Evolutionary conservation across 1,139 yeast genomes (phyloP), one percentile per base, ranked within the genome.

Genomic region (Debaryomyces fabryi): DNA sequence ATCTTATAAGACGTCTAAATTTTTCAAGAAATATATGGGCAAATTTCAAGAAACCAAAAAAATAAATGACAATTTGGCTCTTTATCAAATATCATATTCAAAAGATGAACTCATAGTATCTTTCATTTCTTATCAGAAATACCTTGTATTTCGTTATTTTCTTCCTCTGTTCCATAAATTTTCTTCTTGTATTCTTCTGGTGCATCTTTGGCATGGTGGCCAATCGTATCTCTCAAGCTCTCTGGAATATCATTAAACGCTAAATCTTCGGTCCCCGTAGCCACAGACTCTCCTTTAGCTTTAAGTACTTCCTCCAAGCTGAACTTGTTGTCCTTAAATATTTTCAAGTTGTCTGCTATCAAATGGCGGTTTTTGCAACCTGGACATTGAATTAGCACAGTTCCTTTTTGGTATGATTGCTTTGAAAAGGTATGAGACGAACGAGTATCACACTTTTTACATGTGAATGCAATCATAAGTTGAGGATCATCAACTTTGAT

Each of bases 331-430:
- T 92, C 97, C 13, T 85, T 82, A 62, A 92, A 91, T 44, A 93
- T 88, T 68, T 73, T 88, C 58, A 93, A 74, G 66, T 92, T 96
- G 63, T 93, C 99, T 0, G 98, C 96, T 46, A 93, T 92, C 60
- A 93, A 72, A 62, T 93, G 99, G 54, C 97, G 81, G 62, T 81
- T 83, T 57, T 87, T 81, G 67, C 99, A 92, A 9, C 91, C 88
- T 0, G 98, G 98, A 62, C 98, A 93, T 61, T 90, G 92, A 33
- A 93, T 86, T 48, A 90, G 71, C 3, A 93, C 97, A 0, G 97
- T 85, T 1, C 99, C 99, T 24, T 78, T 75, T 21, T 85, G 81
- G 63, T 93, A 93, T 0, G 97, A 92, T 65, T 93, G 98, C 57
- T 91, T 92, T 15, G 97, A 88, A 60, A 93, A 85, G 3, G 85